A percentile compares a stretch with the other conserved stretches of the same genome.
Evolutionary conservation across 2,329 filamentous ascomycete species (phyloP).

Genomic region (Xylariaceae sp.): DNA sequence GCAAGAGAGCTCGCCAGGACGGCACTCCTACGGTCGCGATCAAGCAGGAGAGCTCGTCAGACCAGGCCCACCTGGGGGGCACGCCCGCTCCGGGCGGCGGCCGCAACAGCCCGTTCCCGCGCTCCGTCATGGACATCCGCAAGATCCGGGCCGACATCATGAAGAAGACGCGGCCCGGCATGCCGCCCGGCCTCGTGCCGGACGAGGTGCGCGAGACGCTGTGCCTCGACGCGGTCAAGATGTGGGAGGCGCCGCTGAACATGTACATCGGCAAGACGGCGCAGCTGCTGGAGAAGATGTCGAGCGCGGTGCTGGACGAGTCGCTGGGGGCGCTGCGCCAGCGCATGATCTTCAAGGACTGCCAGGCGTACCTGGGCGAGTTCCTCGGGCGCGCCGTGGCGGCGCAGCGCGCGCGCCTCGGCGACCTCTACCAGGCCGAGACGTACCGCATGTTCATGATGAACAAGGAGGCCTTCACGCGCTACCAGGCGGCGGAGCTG

Average conservation of each 20-base stretch:
- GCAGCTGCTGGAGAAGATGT: slow-evolving; percentile 36
- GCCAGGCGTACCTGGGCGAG: slow-evolving; percentile 31
- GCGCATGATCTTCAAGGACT: slow-evolving; percentile 42
- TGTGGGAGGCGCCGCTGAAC: slow-evolving; percentile 49
- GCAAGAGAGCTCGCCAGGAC: slow-evolving; percentile 17
- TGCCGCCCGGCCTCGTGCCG: slow-evolving; percentile 48
- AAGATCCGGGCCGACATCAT: slow-evolving; percentile 49
- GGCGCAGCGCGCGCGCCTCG: slow-evolving; percentile 30
- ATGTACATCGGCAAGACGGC: slow-evolving; percentile 42
- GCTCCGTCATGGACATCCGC: slow-evolving; percentile 36
- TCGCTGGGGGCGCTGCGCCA: slow-evolving; percentile 41
- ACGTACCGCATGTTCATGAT: slow-evolving; percentile 49
- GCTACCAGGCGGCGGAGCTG: slow-evolving; percentile 39
- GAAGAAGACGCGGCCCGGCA: slow-evolving; percentile 46
- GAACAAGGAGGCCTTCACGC: slow-evolving; percentile 39
- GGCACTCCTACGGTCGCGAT: slow-evolving; percentile 17
- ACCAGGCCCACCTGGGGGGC: slow-evolving; percentile 15
- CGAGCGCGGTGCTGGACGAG: slow-evolving; percentile 37
- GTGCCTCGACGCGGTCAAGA: slow-evolving; percentile 46
- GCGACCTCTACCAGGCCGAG: slow-evolving; percentile 45
- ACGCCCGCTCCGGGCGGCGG: slow-evolving; percentile 6
- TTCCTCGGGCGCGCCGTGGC: slow-evolving; percentile 36
- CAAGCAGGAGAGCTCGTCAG: slow-evolving; percentile 29
- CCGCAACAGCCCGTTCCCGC: slow-evolving; percentile 28
- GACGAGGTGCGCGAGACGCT: slow-evolving; percentile 53